Base-by-base conservation (phyloP, 2,329 filamentous ascomycete species). In the Paracoccidioides brasiliensis region DNA sequence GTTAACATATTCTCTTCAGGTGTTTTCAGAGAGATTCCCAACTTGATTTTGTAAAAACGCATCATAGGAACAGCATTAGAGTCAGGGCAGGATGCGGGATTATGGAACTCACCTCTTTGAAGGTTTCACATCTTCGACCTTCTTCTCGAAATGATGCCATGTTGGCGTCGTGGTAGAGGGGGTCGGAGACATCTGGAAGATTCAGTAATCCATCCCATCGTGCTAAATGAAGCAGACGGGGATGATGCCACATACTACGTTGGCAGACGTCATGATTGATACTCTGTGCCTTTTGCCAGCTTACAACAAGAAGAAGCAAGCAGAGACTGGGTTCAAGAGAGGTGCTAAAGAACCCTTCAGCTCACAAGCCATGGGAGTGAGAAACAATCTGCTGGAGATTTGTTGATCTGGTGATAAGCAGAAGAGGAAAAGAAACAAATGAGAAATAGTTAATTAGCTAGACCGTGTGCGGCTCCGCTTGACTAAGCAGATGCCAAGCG, bases 11-110 rank as follows among this genome's bases (percentile, higher is more conserved):
- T 89, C 83, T 98, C 93, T 85, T 88, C 93, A 98, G 80, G 74
- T 42, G 64, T 82, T 80, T 88, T 97, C 88, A 86, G 93, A 98
- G 94, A 98, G 93, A 98, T 98, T 98, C 93, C 93, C 93, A 98
- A 83, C 81, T 95, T 94, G 85, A 88, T 84, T 84, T 79, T 75
- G 50, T 70, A 57, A 59, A 79, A 59, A 79, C 77, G 68, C 81
- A 88, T 94, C 90, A 95, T 95, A 82, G 77, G 66, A 65, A 61
- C 65, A 59, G 37, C 54, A 55, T 35, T 52, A 53, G 53, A 38
- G 57, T 51, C 28, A 55, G 28, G n/a, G 1, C 12, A 50, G 38
- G 56, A 51, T 6, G 56, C 52, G 44, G 33, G 35, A 51, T 12
- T n/a, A 54, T 45, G 30, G 49, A 28, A 80, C 85, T 74, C 84